Evolutionary conservation across 371 early-diverging fungal species (phyloP), one percentile per base, ranked within the genome.

Genomic region (Apophysomyces sp.): DNA sequence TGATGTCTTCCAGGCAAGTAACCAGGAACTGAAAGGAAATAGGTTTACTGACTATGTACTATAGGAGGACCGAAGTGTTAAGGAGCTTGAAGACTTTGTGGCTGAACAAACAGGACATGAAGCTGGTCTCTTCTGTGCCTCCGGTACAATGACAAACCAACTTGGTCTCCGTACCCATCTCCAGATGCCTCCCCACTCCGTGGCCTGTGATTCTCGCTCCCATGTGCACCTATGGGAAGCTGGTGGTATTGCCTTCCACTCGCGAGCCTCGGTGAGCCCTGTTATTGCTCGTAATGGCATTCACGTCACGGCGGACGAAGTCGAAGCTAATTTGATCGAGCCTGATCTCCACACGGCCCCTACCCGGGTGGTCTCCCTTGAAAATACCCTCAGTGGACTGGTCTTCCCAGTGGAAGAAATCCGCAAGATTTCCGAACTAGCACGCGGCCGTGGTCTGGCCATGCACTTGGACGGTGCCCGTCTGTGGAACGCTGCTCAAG

Each of bases 391-490:
- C 32, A 81, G 89, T 60, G 96, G 97, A 9, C 81, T 84, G 37
- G 84, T 93, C 49, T 85, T 93, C 78, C 94, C 93, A 1, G 44
- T 91, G 7, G 86, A 87, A 40, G 92, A 93, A 49, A 86, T 93
- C 28, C 62, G 66, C 28, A 69, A 80, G 51, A 93, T 96, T 57
- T 74, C 81, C 2, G 72, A 63, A 12, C 60, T 91, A 16, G 89
- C 88, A 0, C 68, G 73, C 6, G 68, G 77, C 7, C 58, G 84
- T 15, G 78, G 68, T 3, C 62, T 94, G 18, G 76, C 72, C 40
- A 74, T 94, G 44, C 97, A 97, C 59, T 39, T 96, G 39, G 97
- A 97, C 64, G 97, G 97, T 3, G 92, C 97, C 13, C 75, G 97
- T 58, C 74, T 96, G 30, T 97, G 97, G 97, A 92, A 96, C 64